Evolutionary conservation across 2,329 filamentous ascomycete genomes (phyloP).

Genomic region (Hymenoscyphus albidus): DNA sequence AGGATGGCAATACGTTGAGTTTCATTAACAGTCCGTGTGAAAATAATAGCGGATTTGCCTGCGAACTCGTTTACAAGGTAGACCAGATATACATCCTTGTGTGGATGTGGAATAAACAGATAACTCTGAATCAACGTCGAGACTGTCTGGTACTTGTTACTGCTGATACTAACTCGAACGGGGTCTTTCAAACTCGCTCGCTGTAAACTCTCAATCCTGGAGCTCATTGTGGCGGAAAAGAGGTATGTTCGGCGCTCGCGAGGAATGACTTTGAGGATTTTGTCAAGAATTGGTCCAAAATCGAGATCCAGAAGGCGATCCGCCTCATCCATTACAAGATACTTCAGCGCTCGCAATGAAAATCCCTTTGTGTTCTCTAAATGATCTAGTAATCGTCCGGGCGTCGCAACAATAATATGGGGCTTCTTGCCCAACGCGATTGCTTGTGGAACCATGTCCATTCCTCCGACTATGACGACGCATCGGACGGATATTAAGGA

Average conservation of each 20-base stretch:
- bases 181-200: slow-evolving; percentile 84
- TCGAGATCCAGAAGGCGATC: slow-evolving; percentile 90
- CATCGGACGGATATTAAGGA: slow-evolving; percentile 83
- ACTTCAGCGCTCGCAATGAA: slow-evolving; percentile 74
- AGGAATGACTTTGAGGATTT: slow-evolving; percentile 85
- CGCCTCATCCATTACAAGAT: slow-evolving; percentile 92
- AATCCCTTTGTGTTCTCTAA: slow-evolving; percentile 97
- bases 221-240: slow-evolving; percentile 91
- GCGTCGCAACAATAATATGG: slow-evolving; percentile 89
- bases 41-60: slow-evolving; percentile 85
- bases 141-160: slow-evolving; percentile 86
- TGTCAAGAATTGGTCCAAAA: slow-evolving; percentile 88
- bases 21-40: slow-evolving; percentile 88
- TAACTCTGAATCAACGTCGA: slow-evolving; percentile 83
- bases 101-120: slow-evolving; percentile 77
- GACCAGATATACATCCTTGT: slow-evolving; percentile 88
- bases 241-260: slow-evolving; percentile 76
- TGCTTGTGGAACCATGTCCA: slow-evolving; percentile 91
- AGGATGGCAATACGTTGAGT: slow-evolving; percentile 82
- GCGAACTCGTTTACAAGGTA: slow-evolving; percentile 81
- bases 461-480: slow-evolving; percentile 83
- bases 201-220: slow-evolving; percentile 88
- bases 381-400: slow-evolving; percentile 84
- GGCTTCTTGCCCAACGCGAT: slow-evolving; percentile 95
- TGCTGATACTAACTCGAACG: slow-evolving; percentile 74